Evolutionary conservation across 345 rosid genomes (phyloP), one percentile per base, ranked within the genome.

Genomic region (Tarenaya hassleriana): DNA sequence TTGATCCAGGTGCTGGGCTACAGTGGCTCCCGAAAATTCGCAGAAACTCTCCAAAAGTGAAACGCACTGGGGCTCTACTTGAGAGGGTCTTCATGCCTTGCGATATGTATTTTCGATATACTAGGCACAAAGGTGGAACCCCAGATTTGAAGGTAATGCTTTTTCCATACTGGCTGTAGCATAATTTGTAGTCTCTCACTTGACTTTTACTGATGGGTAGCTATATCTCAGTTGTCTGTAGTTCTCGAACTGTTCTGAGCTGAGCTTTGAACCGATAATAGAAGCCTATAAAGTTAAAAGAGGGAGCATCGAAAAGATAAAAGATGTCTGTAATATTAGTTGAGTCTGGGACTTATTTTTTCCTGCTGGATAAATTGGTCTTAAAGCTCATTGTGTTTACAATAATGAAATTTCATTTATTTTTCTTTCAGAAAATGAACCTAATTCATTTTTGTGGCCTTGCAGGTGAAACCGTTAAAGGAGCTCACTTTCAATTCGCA

Each of bases 1-100:
- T 92, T 60, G 97, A 92, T 68, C 98, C 97, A 50, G 98, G 98
- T 55, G 98, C 98, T 63, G 98, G 95, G 65, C 67, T 92, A 56
- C 98, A 92, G 73, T 92, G 98, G 98, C 95, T 92, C 66, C 97
- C 91, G 35, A 92, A 83, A 73, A 83, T 92, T 71, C 85, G 54
- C 48, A 76, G 73, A 71, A 83, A 72, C 77, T 92, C 98, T 33
- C 86, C 94, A 16, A 81, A 85, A 75, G 94, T 79, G 62, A 92
- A 92, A 63, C 98, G 97, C 24, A 92, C 97, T 41, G 98, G 98
- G 58, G 98, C 95, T 56, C 72, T 92, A 45, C 96, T 92, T 66
- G 98, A 92, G 75, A 80, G 98, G 65, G 98, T 92, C 55, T 92
- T 92, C 73, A 85, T 79, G 95, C 98, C 97, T 49, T 92, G 97